Percentiles rank a stretch among this genome's conserved stretches.
Conservation (phyloP, 192 early-diverging fungal species). For the Umbelopsis sp. region DNA sequence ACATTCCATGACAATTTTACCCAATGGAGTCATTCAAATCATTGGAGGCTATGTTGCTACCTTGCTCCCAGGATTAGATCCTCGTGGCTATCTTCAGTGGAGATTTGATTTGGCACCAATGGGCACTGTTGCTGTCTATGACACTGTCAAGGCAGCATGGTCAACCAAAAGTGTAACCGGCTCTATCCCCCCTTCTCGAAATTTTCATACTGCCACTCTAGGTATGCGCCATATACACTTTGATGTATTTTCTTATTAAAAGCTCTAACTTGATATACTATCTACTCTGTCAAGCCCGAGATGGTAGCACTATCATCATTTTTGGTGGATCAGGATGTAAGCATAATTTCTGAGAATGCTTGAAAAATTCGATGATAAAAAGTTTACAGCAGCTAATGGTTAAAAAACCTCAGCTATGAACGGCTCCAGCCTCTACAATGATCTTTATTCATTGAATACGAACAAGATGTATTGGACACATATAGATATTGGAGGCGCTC, state of each 20-base stretch:
- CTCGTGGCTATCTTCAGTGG: neutral
- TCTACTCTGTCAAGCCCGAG: neutral
- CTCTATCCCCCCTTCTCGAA: neutral
- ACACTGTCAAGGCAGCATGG: conserved; percentile 1
- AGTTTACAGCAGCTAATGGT: neutral
- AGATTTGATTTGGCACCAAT: neutral
- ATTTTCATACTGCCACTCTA: neutral
- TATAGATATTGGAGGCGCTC: neutral
- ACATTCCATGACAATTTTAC: neutral
- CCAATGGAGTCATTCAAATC: neutral
- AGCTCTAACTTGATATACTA: neutral
- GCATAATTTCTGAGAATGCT: no score
- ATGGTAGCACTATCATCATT: neutral
- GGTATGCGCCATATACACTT: neutral
- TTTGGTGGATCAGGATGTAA: conserved; percentile 15
- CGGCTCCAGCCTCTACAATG: neutral
- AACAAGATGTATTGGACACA: neutral
- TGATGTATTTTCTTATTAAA: neutral
- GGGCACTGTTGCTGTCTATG: neutral
- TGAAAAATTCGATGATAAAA: no score
- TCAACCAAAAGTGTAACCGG: neutral
- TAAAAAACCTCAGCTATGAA: neutral
- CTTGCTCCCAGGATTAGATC: neutral
- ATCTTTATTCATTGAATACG: neutral
- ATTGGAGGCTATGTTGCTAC: neutral